phyloP scores from a whole-genome alignment of 192 early-diverging fungal species.

The Mortierella claussenii region DNA sequence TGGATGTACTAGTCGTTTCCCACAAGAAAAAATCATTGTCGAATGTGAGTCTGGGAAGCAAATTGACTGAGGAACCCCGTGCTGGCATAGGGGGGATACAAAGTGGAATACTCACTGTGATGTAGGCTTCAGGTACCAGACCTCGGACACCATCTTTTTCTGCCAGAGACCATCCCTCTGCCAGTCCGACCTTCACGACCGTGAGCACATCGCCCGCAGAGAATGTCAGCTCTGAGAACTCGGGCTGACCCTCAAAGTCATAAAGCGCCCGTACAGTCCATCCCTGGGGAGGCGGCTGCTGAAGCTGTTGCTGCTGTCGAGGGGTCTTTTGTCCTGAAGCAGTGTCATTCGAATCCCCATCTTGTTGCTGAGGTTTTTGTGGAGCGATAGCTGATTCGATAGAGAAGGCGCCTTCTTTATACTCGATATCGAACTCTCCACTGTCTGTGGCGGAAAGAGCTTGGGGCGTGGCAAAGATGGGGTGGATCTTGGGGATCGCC shows the following conservation, averaged over 20 bases:
- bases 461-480: slow-evolving; percentile 36
- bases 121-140: slow-evolving; percentile 55
- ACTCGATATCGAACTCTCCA: slow-evolving; percentile 21
- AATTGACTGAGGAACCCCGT: background rate
- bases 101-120: slow-evolving; percentile 39
- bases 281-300: slow-evolving; percentile 46
- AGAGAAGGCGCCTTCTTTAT: slow-evolving; percentile 43
- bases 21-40: too few relatives aligned
- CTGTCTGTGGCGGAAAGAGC: slow-evolving; percentile 16
- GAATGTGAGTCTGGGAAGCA: too few relatives aligned
- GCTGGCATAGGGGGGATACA: background rate
- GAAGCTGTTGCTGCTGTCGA: slow-evolving; percentile 11
- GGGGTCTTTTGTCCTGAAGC: slow-evolving; percentile 4
- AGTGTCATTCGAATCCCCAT: background rate
- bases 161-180: slow-evolving; percentile 58
- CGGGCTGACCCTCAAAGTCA: slow-evolving; percentile 53
- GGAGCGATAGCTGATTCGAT: slow-evolving; percentile 24
- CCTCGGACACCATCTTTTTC: slow-evolving; percentile 56
- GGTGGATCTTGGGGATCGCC: slow-evolving; percentile 48
- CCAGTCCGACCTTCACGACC: slow-evolving; percentile 48
- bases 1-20: slow-evolving; percentile 55
- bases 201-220: slow-evolving; percentile 53
- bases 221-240: slow-evolving; percentile 54
- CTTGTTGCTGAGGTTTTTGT: slow-evolving; percentile 10
- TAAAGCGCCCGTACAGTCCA: slow-evolving; percentile 55